phyloP scores from a whole-genome alignment of 495 filamentous ascomycete species.

The Tuber indicum region DNA sequence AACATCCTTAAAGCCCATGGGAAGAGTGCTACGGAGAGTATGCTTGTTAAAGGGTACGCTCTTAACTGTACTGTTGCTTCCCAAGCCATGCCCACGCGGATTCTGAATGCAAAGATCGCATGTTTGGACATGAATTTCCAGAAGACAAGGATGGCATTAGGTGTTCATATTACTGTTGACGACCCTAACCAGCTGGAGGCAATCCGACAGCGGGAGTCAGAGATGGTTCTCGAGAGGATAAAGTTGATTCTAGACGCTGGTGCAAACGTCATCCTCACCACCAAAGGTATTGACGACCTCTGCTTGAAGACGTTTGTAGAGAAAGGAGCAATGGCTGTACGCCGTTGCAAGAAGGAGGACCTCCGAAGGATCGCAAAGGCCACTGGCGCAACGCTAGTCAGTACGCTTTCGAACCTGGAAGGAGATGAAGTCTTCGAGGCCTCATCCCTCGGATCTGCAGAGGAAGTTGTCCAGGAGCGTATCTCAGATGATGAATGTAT shows the following conservation, averaged over 20 bases:
- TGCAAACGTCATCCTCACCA: conserved; percentile 92
- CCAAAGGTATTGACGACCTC: conserved; percentile 97
- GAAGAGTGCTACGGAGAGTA: conserved; percentile 79
- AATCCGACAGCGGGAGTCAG: conserved; percentile 83
- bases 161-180: conserved; percentile 96
- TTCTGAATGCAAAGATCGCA: conserved; percentile 93
- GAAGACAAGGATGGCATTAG: conserved; percentile 98
- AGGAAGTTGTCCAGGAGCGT: conserved; percentile 92
- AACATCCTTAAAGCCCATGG: conserved; percentile 98
- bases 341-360: conserved; percentile 98
- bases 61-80: conserved; percentile 98
- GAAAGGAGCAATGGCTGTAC: conserved; percentile 89
- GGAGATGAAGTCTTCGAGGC: conserved; percentile 95
- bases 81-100: conserved; percentile 91
- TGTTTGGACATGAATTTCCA: conserved; percentile 97
- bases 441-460: conserved; percentile 78
- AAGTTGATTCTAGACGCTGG: conserved; percentile 97
- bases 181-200: conserved; percentile 96
- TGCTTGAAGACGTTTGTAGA: conserved; percentile 92
- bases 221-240: conserved; percentile 88
- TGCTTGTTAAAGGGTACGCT: conserved; percentile 92
- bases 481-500: conserved; percentile 99
- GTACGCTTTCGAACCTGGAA: conserved; percentile 89
- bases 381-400: conserved; percentile 86
- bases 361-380: conserved; percentile 92